These are phyloP conservation scores for Mycena filopes DNA, from an alignment of 768 basidiomycete genomes.

Conservation along the genomic window DNA sequence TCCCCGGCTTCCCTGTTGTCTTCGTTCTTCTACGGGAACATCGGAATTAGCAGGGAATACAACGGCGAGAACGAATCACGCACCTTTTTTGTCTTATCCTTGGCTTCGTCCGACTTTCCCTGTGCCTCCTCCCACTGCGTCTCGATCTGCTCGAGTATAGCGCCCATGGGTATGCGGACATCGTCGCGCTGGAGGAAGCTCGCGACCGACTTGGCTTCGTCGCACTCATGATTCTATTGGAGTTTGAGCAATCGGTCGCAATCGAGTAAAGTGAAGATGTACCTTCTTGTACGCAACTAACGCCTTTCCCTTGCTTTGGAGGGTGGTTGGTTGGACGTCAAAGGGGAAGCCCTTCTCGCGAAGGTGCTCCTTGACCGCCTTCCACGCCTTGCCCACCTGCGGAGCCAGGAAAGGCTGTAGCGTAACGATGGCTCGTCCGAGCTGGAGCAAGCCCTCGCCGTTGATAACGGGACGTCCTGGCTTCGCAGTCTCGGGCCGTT, in stretches of 20 bases:
- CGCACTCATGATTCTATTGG: neutral
- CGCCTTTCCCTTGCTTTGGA: neutral
- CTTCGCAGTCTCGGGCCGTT: neutral
- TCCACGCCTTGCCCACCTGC: neutral
- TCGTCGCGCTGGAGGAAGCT: neutral
- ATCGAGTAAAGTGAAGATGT: neutral
- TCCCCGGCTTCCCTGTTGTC: neutral
- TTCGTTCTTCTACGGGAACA: neutral
- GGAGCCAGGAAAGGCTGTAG: neutral
- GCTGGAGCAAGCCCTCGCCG: neutral
- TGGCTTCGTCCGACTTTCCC: conserved; percentile 6
- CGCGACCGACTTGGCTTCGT: neutral
- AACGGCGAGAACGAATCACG: neutral
- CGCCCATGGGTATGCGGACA: conserved; percentile 1
- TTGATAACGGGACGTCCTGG: neutral
- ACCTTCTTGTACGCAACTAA: neutral
- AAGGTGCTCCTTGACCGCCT: neutral
- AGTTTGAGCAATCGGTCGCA: neutral
- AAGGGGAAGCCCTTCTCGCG: neutral
- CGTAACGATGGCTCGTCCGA: neutral
- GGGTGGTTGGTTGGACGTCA: neutral
- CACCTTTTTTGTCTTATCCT: conserved; percentile 5
- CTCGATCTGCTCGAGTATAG: neutral
- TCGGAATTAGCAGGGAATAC: neutral
- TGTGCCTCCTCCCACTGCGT: conserved; percentile 3